A percentile compares a stretch with the other conserved stretches of the same genome.
Evolutionary conservation across 2,329 filamentous ascomycete species (phyloP).

Genomic region (Verticillium zaregamsianum): DNA sequence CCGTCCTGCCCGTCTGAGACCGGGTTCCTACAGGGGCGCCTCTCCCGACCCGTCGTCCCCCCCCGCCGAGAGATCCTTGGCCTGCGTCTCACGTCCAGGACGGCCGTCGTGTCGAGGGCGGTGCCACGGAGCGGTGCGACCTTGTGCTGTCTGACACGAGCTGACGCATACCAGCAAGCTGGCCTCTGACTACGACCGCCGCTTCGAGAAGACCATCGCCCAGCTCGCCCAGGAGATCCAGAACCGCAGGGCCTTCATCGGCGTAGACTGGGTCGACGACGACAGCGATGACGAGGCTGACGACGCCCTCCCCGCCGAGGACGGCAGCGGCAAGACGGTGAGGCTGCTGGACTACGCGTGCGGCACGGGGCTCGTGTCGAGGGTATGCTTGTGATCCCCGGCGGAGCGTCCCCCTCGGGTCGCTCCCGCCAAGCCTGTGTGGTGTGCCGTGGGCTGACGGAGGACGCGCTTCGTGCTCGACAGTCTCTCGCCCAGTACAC

Average conservation of each 20-base stretch:
- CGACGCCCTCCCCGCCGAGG: constrained; percentile 8
- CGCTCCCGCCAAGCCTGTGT: no score
- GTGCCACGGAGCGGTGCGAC: not conserved
- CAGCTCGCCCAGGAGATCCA: constrained; percentile 52
- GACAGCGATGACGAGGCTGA: constrained; percentile 28
- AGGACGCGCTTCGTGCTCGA: not conserved
- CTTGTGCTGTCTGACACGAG: not conserved
- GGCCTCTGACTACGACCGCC: constrained; percentile 52
- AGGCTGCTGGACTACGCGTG: constrained; percentile 73
- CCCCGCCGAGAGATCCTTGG: not conserved
- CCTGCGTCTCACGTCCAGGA: not conserved
- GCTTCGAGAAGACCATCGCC: constrained; percentile 48
- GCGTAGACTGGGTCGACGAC: constrained; percentile 48
- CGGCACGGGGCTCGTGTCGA: constrained; percentile 63
- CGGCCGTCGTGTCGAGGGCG: not conserved
- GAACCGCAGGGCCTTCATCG: constrained; percentile 55
- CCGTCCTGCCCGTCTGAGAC: not conserved
- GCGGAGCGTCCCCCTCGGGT: no score
- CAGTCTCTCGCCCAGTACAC: constrained; percentile 59
- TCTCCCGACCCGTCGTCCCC: not conserved
- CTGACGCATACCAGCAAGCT: constrained; percentile 35
- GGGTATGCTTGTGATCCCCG: constrained; percentile 36
- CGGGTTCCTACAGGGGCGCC: constrained; percentile 10
- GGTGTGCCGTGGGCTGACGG: no score
- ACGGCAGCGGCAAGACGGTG: constrained; percentile 23